phyloP scores from a whole-genome alignment of 1,139 yeast species.

The Yamadazyma sp. region DNA sequence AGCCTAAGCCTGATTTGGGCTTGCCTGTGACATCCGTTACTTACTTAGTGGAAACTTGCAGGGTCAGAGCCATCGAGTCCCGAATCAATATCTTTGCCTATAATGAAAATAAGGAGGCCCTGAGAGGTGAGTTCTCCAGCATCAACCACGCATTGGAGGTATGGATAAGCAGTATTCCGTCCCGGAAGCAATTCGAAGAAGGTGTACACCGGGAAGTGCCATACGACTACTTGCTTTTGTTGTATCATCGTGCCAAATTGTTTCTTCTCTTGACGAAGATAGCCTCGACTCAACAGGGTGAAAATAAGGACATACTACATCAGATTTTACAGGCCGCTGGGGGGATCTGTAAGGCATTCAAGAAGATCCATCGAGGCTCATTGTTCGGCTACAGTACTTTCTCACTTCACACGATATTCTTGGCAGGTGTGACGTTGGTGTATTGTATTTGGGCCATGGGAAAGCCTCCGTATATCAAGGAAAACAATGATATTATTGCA shows the following conservation, averaged over 20 bases:
- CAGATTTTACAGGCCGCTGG: constrained; percentile 20
- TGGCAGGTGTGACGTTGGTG: constrained; percentile 20
- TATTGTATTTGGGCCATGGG: constrained; percentile 19
- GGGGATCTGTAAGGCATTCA: constrained; percentile 21
- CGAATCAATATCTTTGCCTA: constrained; percentile 18
- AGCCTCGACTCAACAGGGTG: constrained; percentile 3
- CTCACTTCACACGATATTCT: constrained; percentile 16
- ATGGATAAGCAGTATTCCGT: constrained; percentile 11
- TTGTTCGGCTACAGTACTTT: constrained; percentile 22
- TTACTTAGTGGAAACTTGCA: constrained; percentile 19
- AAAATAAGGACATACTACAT: constrained; percentile 7
- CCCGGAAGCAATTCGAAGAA: constrained; percentile 11
- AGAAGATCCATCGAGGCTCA: constrained; percentile 18
- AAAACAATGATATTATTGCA: constrained; percentile 22
- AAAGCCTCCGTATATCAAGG: constrained; percentile 12
- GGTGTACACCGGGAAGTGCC: constrained; percentile 13
- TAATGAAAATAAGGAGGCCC: constrained; percentile 9
- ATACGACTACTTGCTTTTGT: constrained; percentile 12
- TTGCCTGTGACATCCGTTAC: constrained; percentile 19
- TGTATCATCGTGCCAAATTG: constrained; percentile 14
- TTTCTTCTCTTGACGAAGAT: constrained; percentile 13
- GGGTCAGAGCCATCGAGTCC: constrained; percentile 20
- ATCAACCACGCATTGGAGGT: constrained; percentile 11
- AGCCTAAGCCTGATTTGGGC: constrained; percentile 10
- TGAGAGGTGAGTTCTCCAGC: constrained; percentile 6